phyloP scores from a whole-genome alignment of 495 filamentous ascomycete species.

The Penicillium waksmanii region DNA sequence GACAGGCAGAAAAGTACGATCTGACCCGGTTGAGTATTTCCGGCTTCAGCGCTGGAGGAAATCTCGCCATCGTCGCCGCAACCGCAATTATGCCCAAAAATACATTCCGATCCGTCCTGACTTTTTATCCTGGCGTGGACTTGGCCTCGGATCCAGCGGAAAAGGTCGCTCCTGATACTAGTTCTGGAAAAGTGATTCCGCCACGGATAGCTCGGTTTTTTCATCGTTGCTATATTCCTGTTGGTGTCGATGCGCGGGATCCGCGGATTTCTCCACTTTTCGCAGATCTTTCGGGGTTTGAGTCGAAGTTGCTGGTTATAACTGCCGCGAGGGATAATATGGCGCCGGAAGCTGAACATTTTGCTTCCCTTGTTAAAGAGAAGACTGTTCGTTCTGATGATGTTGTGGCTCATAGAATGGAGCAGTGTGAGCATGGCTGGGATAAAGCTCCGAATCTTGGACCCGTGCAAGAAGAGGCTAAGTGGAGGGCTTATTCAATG shows the following conservation, averaged over 20 bases:
- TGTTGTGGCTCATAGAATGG: not conserved
- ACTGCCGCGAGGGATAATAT: conserved; percentile 6
- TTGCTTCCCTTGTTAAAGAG: not conserved
- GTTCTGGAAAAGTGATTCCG: not conserved
- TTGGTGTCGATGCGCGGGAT: not conserved
- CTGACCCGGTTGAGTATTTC: not conserved
- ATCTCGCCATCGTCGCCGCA: conserved; percentile 1
- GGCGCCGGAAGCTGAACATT: not conserved
- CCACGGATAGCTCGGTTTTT: not conserved
- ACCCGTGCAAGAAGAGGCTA: not conserved
- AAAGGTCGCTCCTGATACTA: conserved; percentile 2
- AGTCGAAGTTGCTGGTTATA: not conserved
- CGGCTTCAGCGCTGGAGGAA: conserved; percentile 10
- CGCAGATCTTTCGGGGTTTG: not conserved
- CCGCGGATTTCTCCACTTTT: conserved; percentile 1
- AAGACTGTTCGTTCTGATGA: not conserved
- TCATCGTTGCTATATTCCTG: conserved; percentile 1
- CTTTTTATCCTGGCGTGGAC: conserved; percentile 3
- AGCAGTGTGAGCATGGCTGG: not conserved
- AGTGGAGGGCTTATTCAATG: not conserved
- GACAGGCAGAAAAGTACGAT: conserved; percentile 4
- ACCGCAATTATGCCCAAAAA: not conserved
- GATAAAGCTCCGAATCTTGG: not conserved
- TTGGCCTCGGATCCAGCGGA: not conserved
- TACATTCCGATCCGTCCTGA: not conserved